Conservation (phyloP, 139 green algal species). For the Yamagishiella unicocca region DNA sequence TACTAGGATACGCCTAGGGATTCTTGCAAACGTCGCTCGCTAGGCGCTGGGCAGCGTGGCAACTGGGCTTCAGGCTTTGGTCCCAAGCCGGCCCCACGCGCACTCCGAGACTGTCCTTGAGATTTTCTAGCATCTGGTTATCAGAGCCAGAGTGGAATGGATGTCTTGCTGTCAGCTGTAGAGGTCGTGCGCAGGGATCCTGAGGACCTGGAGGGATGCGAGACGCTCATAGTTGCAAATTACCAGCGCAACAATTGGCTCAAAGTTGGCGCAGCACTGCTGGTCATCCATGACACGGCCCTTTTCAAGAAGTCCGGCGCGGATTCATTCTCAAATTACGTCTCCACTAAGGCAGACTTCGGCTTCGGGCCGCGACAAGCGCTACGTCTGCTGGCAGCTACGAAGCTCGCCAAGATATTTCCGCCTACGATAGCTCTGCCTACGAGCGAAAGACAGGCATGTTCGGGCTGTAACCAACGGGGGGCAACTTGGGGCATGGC, state of each 20-base stretch:
- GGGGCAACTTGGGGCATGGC: not conserved
- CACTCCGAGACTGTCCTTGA: not conserved
- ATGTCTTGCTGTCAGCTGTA: conserved; percentile 20
- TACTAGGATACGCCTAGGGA: no score
- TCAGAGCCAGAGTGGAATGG: not conserved
- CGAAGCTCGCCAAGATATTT: conserved; percentile 35
- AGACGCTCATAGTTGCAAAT: conserved; percentile 39
- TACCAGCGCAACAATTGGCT: conserved; percentile 47
- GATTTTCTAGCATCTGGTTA: not conserved
- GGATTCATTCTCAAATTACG: conserved; percentile 46
- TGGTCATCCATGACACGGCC: conserved; percentile 38
- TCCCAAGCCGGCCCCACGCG: not conserved
- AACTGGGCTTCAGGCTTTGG: not conserved
- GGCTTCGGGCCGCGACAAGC: conserved; percentile 42
- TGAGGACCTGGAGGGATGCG: conserved; percentile 44
- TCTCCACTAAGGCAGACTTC: conserved; percentile 33
- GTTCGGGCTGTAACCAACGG: not conserved
- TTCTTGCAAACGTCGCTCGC: no score
- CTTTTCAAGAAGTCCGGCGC: conserved; percentile 42
- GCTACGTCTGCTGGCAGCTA: conserved; percentile 28
- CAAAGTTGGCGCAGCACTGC: conserved; percentile 34
- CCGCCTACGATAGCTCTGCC: conserved; percentile 30
- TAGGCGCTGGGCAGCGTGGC: not conserved
- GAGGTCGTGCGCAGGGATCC: conserved; percentile 36
- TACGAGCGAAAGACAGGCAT: conserved; percentile 34